Percentiles rank a stretch among this genome's conserved stretches.
These are phyloP conservation scores for Debaryomyces castellii DNA, from an alignment of 805 yeast genomes.

Conservation along the genomic window DNA sequence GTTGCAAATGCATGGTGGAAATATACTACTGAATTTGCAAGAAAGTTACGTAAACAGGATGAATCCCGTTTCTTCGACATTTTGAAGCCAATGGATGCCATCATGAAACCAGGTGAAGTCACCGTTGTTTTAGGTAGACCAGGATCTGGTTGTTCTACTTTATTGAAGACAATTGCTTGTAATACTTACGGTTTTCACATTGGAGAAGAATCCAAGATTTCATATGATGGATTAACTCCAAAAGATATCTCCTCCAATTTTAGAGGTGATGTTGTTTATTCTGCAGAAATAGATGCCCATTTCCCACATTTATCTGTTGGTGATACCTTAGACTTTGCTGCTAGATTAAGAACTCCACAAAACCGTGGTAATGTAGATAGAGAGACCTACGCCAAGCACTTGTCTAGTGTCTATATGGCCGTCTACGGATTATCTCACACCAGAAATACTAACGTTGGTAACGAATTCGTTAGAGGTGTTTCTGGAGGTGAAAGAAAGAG, in stretches of 20 bases:
- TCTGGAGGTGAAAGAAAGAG: conserved; percentile 88
- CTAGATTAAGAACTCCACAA: conserved; percentile 47
- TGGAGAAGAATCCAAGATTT: conserved; percentile 28
- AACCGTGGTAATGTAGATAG: conserved; percentile 36
- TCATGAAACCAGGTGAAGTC: conserved; percentile 38
- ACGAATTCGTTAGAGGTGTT: conserved; percentile 67
- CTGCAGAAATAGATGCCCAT: conserved; percentile 57
- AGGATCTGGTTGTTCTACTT: conserved; percentile 42
- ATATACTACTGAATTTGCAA: conserved; percentile 14
- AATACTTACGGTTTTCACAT: conserved; percentile 39
- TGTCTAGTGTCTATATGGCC: conserved; percentile 45
- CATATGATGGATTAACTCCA: conserved; percentile 35
- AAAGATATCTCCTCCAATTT: conserved; percentile 27
- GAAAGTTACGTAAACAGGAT: conserved; percentile 17
- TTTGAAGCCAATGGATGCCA: conserved; percentile 34
- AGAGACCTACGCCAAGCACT: conserved; percentile 37
- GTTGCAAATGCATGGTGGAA: conserved; percentile 43
- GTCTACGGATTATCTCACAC: conserved; percentile 53
- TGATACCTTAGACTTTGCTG: conserved; percentile 56
- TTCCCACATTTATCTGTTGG: conserved; percentile 57
- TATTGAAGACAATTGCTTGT: conserved; percentile 37
- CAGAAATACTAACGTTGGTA: conserved; percentile 58
- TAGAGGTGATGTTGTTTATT: conserved; percentile 41
- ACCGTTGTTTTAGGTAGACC: conserved; percentile 44
- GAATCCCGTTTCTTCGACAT: conserved; percentile 29